phyloP scores from a whole-genome alignment of 805 yeast genomes.

The Saccharomycopsis babjevae region DNA sequence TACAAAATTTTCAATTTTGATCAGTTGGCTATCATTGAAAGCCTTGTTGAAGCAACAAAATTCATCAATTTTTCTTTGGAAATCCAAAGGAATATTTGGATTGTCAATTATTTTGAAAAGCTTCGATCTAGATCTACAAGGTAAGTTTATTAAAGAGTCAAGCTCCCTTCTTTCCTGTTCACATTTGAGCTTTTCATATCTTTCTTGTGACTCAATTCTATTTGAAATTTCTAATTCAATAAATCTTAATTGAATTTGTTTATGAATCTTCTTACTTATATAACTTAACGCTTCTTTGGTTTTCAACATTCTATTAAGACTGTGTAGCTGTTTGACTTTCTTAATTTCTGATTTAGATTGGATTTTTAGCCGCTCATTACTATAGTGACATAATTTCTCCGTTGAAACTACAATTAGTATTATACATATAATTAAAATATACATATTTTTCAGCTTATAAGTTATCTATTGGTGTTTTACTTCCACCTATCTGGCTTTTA shows the following conservation, averaged over 20 bases:
- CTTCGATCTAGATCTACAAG: not conserved
- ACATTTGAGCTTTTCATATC: not conserved
- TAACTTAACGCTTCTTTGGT: not conserved
- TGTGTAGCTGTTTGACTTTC: not conserved
- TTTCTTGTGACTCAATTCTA: not conserved
- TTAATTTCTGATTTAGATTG: not conserved
- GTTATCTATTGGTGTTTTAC: too few species aligned
- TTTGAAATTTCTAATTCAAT: not conserved
- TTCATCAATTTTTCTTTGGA: not conserved
- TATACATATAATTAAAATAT: not conserved
- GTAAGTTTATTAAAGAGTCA: not conserved
- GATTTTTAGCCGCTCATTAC: not conserved
- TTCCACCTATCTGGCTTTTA: too few species aligned
- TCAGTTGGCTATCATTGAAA: not conserved
- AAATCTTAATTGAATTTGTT: not conserved
- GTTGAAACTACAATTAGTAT: not conserved
- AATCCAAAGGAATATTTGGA: not conserved
- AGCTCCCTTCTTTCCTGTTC: not conserved
- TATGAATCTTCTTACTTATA: not conserved
- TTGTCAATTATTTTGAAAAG: not conserved
- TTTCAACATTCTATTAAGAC: not conserved
- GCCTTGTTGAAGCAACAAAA: not conserved
- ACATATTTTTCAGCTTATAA: not conserved
- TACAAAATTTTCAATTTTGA: not conserved
- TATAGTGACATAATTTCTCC: not conserved